Percentiles rank a stretch among this genome's conserved stretches.
phyloP scores from a whole-genome alignment of 805 yeast species.

The Nakazawaea wyomingensis region DNA sequence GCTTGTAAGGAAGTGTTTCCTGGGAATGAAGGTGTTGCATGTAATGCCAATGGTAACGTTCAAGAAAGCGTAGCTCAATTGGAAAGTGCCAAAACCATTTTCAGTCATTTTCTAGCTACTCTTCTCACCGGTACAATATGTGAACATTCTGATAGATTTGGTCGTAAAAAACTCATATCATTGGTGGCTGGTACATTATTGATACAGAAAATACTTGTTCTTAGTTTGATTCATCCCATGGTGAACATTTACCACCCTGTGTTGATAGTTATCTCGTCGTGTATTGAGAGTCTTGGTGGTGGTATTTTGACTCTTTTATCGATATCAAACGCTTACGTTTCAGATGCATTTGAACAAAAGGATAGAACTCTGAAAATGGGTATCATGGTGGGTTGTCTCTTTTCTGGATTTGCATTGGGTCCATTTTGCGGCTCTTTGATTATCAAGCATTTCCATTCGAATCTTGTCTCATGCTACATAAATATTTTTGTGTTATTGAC shows the following conservation, averaged over 20 bases:
- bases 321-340: constrained; percentile 51
- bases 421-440: constrained; percentile 45
- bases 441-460: constrained; percentile 21
- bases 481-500: constrained; percentile 24
- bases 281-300: constrained; percentile 45
- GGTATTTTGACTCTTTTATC: constrained; percentile 46
- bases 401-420: constrained; percentile 48
- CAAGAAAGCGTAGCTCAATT: constrained; percentile 37
- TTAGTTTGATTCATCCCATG: background rate
- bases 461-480: constrained; percentile 23
- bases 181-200: constrained; percentile 11
- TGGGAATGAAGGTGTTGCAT: constrained; percentile 24
- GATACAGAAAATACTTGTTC: background rate
- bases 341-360: constrained; percentile 56
- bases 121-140: constrained; percentile 50
- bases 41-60: constrained; percentile 19
- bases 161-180: constrained; percentile 41
- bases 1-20: constrained; percentile 28
- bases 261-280: constrained; percentile 35
- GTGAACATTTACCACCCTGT: constrained; percentile 18
- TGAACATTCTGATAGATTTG: constrained; percentile 50
- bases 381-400: constrained; percentile 45
- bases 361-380: constrained; percentile 50
- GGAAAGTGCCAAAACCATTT: constrained; percentile 28
- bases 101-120: constrained; percentile 34